Evolutionary conservation across 805 yeast genomes (phyloP), one percentile per base, ranked within the genome.

Genomic region (Zygotorulaspora chibaensis): DNA sequence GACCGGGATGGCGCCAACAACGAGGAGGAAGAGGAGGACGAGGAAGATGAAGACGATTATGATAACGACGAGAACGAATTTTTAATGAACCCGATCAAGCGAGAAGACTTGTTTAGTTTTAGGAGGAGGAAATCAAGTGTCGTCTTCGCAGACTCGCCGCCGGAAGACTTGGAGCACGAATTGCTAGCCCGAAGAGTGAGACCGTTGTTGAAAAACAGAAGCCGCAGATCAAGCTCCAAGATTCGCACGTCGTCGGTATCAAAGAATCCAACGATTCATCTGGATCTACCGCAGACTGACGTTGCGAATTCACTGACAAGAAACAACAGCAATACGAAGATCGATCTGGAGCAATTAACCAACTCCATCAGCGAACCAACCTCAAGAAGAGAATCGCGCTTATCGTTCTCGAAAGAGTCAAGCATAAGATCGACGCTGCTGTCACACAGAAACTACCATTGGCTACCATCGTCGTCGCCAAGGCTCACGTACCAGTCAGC

Each of bases 21-120:
- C 28, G 70, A 65, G 6, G 59, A 53, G 13, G 60, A 62, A 36
- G 65, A 59, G 35, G 69, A 68, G 29, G 74, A 65, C 11, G 74
- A 69, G 23, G 70, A 62, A 13, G 62, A 38, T 46, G 55, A 28
- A 6, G 51, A 50, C 1, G 49, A 46, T 13, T 45, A 34, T 16
- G 16, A 40, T n/a, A 45, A 48, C 20, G 54, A 46, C 8, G 43
- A 42, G 8, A 26, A 37, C 26, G 41, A 42, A 18, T 40, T 40
- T 31, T 28, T 23, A 12, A 27, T 28, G 23, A 25, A 38, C 11
- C 42, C 25, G 4, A 16, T 40, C n/a, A 43, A 48, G 12, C 35
- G 33, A 13, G 50, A 43, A 18, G 50, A 41, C 28, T 45, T 44
- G 2, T 49, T 50, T 43, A 46, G 47, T 20, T 48, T 56, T 34